Percentiles rank a stretch among this genome's conserved stretches.
Evolutionary conservation across 129 eudicot species (phyloP).

Genomic region (Apium graveolens): DNA sequence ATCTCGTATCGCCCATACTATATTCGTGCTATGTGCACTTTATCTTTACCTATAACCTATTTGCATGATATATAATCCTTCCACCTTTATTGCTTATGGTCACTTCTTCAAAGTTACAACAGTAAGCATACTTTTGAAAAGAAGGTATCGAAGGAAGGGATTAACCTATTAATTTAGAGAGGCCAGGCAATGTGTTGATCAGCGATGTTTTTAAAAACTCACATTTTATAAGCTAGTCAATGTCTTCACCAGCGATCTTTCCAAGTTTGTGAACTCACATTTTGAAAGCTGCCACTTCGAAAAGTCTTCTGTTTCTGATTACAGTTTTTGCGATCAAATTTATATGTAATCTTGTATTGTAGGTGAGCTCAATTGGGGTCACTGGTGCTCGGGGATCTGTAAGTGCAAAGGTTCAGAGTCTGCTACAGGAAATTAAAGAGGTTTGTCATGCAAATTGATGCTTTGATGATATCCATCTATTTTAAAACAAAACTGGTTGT

Average conservation of each 20-base stretch:
- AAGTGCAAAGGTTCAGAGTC: conserved; percentile 58
- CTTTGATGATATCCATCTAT: neutral
- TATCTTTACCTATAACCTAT: neutral
- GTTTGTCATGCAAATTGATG: conserved; percentile 23
- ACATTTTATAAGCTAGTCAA: neutral
- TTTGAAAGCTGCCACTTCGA: neutral
- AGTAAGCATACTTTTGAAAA: neutral
- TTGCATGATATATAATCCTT: neutral
- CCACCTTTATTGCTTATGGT: neutral
- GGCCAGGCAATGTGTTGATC: neutral
- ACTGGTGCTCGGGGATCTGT: conserved; percentile 86
- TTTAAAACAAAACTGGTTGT: neutral
- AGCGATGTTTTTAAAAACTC: neutral
- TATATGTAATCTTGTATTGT: neutral
- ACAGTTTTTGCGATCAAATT: neutral
- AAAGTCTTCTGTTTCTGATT: neutral
- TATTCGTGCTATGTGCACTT: neutral
- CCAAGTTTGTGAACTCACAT: neutral
- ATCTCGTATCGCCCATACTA: neutral
- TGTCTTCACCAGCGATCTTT: neutral
- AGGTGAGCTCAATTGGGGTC: conserved; percentile 86
- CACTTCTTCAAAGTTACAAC: neutral
- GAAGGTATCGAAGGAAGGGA: neutral
- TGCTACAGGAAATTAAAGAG: conserved; percentile 75
- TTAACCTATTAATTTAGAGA: neutral